Conservation (phyloP, 441 rosid species). For the Populus hybrid region DNA sequence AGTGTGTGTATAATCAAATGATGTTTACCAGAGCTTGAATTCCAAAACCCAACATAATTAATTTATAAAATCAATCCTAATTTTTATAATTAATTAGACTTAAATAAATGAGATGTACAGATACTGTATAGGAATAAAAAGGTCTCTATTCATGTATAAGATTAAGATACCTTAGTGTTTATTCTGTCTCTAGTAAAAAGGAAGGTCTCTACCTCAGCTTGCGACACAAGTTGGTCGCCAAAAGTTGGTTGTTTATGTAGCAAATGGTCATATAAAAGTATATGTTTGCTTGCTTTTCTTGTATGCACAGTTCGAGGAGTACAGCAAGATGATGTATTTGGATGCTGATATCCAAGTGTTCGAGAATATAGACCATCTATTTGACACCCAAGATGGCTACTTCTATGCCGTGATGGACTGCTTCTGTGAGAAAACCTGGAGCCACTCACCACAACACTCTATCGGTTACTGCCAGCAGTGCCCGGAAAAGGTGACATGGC, state of each 20-base stretch:
- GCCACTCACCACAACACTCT: slow-evolving; percentile 49
- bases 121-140: no score
- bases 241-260: no score
- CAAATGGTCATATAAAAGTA: background rate
- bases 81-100: background rate
- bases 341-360: slow-evolving; percentile 84
- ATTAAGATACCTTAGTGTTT: no score
- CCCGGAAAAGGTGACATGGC: slow-evolving; percentile 61
- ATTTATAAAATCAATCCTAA: background rate
- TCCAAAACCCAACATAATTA: background rate
- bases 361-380: slow-evolving; percentile 64
- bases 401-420: slow-evolving; percentile 72
- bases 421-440: slow-evolving; percentile 79
- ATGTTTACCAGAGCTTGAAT: background rate
- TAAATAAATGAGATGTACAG: background rate
- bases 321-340: slow-evolving; percentile 67
- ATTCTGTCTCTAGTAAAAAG: no score
- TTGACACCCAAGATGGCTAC: slow-evolving; percentile 47
- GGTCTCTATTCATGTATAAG: no score
- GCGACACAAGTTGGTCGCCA: background rate
- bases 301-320: slow-evolving; percentile 60
- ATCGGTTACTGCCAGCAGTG: slow-evolving; percentile 75
- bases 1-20: no score
- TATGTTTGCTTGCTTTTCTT: background rate
- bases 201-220: slow-evolving; percentile 6